Evolutionary conservation across 1,284 basidiomycete genomes (phyloP), one percentile per base, ranked within the genome.

Genomic region (Ceratobasidium sp.): DNA sequence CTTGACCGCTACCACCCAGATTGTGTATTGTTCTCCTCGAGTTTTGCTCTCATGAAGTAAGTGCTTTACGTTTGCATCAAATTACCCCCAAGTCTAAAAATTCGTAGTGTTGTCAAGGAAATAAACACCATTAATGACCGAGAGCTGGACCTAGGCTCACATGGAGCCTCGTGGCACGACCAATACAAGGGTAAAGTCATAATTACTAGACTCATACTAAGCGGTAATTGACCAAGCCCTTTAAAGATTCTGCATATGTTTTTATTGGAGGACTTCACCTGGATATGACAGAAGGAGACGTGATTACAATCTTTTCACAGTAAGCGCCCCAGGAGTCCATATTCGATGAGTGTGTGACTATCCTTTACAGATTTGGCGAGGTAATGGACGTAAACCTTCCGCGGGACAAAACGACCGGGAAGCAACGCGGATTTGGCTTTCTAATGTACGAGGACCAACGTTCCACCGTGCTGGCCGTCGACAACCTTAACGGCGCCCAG

Each of bases 391-490:
- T 99, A 78, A 96, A 98, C 84, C 88, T 99, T 83, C 97, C 98
- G 27, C 90, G 96, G 65, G 95, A 97, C 85, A 96, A 96, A 83
- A 88, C 93, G 79, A 96, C 96, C 0, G 94, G 95, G 44, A 96
- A 96, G 83, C 88, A 92, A 3, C 91, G 89, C 81, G 98, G 98
- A 0, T 99, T 99, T 83, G 97, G 92, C 2, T 99, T 99, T 86
- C 87, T 99, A 79, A 99, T 99, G 97, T 99, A 99, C 85, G 95
- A 98, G 85, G 96, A 99, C 86, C 98, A 99, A 85, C 90, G 96
- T 64, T 97, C 95, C 77, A 99, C 98, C 3, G 86, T 99, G 70
- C 88, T 99, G 52, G 98, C 98, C 5, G 97, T 99, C 80, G 98
- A 99, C 87, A 99, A 99, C 86, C 90, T 99, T 85, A 99, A 98